Evolutionary conservation across 306 rosid species (phyloP), one percentile per base, ranked within the genome.

Genomic region (Lathyrus sativus): DNA sequence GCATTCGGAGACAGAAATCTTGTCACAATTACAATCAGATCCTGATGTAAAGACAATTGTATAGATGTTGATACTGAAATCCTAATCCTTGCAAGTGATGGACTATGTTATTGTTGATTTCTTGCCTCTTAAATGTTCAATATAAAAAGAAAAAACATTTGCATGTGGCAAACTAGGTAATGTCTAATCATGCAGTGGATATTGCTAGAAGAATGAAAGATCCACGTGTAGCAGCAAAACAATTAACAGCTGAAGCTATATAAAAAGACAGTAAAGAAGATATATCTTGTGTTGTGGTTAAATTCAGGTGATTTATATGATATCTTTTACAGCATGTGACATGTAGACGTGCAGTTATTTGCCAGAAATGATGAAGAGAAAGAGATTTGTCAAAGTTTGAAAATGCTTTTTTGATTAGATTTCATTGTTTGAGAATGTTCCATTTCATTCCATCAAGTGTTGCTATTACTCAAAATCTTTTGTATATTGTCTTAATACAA

Each of bases 241-340:
- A 86, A 70, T 66, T 92, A 60, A 83, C 87, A 18, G 78, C 87
- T 11, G 96, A 89, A 71, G 96, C 96, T 26, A 76, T 92, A 81
- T 78, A 84, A 84, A 82, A 91, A 79, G 91, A 83, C 22, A 89
- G 96, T 77, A 86, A 88, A 85, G 98, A 92, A 69, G 98, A 92
- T 54, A 92, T 92, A 71, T 89, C 95, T 26, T 89, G 98, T 33
- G 69, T 89, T 70, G 92, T 92, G 72, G 96, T 92, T 80, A 86
- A 86, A 62, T 80, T 89, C 74, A 86, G 87, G 73, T 76, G 80
- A 65, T 77, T 6, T 33, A 33, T 33, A 6, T 33, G 66, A 56
- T 70, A 75, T 73, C 48, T 76, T 73, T 43, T 9, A 49, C 62
- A 63, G 24, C 77, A 70, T 48, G 72, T 74, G 62, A 63, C 67